Percentiles rank a stretch among this genome's conserved stretches.
phyloP scores from a whole-genome alignment of 441 rosid species.

The Francoa sonchifolia region DNA sequence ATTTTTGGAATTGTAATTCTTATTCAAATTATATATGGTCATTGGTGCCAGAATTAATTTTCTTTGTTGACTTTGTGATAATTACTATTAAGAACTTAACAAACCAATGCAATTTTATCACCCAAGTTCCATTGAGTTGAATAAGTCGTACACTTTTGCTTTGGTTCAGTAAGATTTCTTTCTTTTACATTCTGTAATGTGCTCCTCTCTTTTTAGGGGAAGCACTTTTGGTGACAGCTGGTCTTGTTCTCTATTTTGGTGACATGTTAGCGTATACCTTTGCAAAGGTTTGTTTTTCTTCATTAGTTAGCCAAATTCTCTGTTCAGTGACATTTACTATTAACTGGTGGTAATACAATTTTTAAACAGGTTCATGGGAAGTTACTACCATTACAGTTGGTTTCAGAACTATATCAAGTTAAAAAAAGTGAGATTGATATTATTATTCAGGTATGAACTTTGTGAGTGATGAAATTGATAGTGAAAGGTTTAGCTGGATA shows the following conservation, averaged over 20 bases:
- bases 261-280: constrained; percentile 73
- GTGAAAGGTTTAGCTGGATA: constrained; percentile 9
- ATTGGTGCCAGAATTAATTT: too few relatives aligned
- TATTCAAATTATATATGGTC: too few relatives aligned
- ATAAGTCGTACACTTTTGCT: too few relatives aligned
- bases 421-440: constrained; percentile 67
- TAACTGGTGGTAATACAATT: constrained; percentile 12
- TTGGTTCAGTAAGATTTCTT: too few relatives aligned
- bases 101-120: not conserved
- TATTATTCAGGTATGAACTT: constrained; percentile 50
- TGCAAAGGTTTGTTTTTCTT: constrained; percentile 45
- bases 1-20: too few relatives aligned
- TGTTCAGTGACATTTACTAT: constrained; percentile 10
- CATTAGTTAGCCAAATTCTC: constrained; percentile 10
- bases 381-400: constrained; percentile 28
- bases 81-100: too few relatives aligned
- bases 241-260: constrained; percentile 81
- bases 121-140: too few relatives aligned
- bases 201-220: constrained; percentile 44
- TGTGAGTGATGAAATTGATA: constrained; percentile 9
- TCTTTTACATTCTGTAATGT: too few relatives aligned
- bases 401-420: constrained; percentile 36
- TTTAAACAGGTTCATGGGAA: constrained; percentile 39
- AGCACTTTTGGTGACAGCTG: constrained; percentile 63
- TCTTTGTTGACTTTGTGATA: too few relatives aligned